phyloP scores from a whole-genome alignment of 108 stramenopile genomes.

The Aureococcus anophagefferens region DNA sequence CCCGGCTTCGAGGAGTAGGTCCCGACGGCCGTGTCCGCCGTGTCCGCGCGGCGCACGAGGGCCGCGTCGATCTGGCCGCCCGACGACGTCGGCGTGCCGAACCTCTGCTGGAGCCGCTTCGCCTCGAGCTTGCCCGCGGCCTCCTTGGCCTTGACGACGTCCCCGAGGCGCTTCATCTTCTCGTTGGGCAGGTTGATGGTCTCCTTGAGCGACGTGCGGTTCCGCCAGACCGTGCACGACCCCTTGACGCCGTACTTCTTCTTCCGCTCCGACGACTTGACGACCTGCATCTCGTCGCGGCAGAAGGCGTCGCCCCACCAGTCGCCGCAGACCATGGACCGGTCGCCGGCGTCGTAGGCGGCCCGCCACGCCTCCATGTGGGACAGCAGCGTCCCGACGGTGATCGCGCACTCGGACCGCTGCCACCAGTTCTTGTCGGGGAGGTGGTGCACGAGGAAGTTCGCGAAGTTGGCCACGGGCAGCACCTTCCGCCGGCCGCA shows the following conservation, averaged over 20 bases:
- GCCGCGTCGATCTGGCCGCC: too few relatives aligned
- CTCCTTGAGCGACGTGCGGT: neutral
- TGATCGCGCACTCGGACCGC: neutral
- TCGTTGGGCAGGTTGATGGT: neutral
- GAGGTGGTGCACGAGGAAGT: neutral
- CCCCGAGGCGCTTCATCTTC: neutral
- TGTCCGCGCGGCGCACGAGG: too few relatives aligned
- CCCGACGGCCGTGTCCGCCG: too few relatives aligned
- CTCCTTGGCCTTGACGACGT: neutral
- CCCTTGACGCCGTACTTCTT: neutral
- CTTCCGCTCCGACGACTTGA: neutral
- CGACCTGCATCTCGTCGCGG: neutral
- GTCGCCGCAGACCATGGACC: neutral
- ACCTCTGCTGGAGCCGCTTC: too few relatives aligned
- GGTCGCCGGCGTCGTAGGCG: neutral
- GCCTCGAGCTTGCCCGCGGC: too few relatives aligned
- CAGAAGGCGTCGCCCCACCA: neutral
- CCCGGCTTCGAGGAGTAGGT: too few relatives aligned
- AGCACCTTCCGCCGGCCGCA: neutral
- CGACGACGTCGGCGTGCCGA: too few relatives aligned
- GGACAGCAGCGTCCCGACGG: neutral
- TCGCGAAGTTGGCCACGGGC: neutral
- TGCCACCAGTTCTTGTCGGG: conserved; percentile 1
- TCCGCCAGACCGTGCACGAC: neutral
- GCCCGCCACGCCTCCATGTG: neutral